phyloP scores from a whole-genome alignment of 352 stramenopile genomes.

The Globisporangium ultimum region DNA sequence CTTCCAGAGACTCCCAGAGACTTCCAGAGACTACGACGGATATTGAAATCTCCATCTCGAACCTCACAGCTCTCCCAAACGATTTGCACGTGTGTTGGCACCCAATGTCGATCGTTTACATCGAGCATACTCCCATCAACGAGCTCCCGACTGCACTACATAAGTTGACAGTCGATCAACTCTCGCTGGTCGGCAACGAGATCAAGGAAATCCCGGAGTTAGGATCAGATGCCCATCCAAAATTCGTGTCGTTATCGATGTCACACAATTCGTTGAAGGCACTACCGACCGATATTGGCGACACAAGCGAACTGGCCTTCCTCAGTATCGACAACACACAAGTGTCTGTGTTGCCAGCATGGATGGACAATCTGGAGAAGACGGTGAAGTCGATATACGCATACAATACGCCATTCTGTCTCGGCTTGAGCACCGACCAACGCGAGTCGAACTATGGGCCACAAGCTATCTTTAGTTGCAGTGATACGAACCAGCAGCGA shows the following conservation, averaged over 20 bases:
- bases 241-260: slow-evolving; percentile 13
- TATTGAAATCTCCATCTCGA: slow-evolving; percentile 27
- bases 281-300: too few species aligned
- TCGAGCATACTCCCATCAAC: slow-evolving; percentile 18
- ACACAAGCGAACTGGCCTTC: too few species aligned
- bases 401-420: too few species aligned
- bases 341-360: too few species aligned
- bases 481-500: too few species aligned
- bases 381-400: too few species aligned
- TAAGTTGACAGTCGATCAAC: slow-evolving; percentile 18
- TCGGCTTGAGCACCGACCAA: too few species aligned
- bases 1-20: slow-evolving; percentile 25
- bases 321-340: too few species aligned
- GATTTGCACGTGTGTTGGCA: slow-evolving; percentile 23
- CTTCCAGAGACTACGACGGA: slow-evolving; percentile 39
- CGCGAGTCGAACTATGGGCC: too few species aligned
- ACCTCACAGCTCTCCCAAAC: slow-evolving; percentile 18
- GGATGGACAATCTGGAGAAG: too few species aligned
- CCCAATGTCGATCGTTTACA: slow-evolving; percentile 17
- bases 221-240: slow-evolving; percentile 5
- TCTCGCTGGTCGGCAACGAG: slow-evolving; percentile 33
- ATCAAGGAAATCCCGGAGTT: slow-evolving; percentile 24
- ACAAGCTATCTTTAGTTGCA: too few species aligned
- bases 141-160: slow-evolving; percentile 5
- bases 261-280: too few species aligned